Evolutionary conservation across 164 flowering plant species (phyloP).

Genomic region (grape (Vitis vinifera)): ASM3070453v1 NC_081814.1:506001-506500

Average conservation of each 20-base stretch:
- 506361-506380: conserved; percentile 63
- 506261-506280: conserved; percentile 55
- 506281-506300: conserved; percentile 72
- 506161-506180: conserved; percentile 45
- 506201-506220: conserved; percentile 75
- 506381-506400: conserved; percentile 66
- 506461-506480: conserved; percentile 64
- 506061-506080: conserved; percentile 65
- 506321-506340: conserved; percentile 95
- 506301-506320: conserved; percentile 78
- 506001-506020: conserved; percentile 73
- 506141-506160: conserved; percentile 48
- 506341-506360: conserved; percentile 74
- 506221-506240: conserved; percentile 82
- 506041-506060: conserved; percentile 85
- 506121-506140: conserved; percentile 66
- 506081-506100: conserved; percentile 55
- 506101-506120: conserved; percentile 54
- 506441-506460: conserved; percentile 59
- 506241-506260: conserved; percentile 47
- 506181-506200: background rate
- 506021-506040: conserved; percentile 74
- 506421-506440: conserved; percentile 51
- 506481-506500: conserved; percentile 81
- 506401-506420: conserved; percentile 49